Percentiles rank a stretch among this genome's conserved stretches.
Evolutionary conservation across 2,329 filamentous ascomycete species (phyloP).

Genomic region (Phialemoniopsis sp.): DNA sequence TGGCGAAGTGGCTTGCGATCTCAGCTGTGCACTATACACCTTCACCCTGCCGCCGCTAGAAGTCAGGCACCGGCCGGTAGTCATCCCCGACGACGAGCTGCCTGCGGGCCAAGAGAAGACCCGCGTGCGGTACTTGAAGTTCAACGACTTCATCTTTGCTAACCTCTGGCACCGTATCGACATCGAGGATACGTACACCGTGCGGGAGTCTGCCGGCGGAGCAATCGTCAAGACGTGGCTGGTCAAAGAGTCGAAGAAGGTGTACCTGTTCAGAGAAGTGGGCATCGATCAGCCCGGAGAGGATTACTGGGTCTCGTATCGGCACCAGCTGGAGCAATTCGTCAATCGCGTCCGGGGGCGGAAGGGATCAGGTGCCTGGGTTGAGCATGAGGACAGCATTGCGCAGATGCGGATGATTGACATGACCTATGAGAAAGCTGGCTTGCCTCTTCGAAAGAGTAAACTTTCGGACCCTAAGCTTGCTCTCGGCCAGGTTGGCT

Average conservation of each 20-base stretch:
- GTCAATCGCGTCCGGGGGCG: conserved; percentile 37
- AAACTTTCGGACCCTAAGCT: no score
- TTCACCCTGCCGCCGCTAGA: no score
- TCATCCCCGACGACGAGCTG: conserved; percentile 13
- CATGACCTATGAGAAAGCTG: conserved; percentile 35
- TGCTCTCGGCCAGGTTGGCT: no score
- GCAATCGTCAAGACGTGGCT: conserved; percentile 8
- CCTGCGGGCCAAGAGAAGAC: conserved; percentile 13
- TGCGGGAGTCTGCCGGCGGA: conserved; percentile 16
- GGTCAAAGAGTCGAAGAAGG: conserved; percentile 21
- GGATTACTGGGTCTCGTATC: conserved; percentile 36
- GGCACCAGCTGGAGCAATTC: conserved; percentile 43
- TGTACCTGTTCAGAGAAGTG: conserved; percentile 27
- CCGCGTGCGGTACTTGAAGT: conserved; percentile 16
- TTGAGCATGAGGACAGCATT: conserved; percentile 35
- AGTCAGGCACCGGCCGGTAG: conserved; percentile 15
- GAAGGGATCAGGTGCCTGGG: conserved; percentile 29
- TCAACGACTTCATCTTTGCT: conserved; percentile 21
- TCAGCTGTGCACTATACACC: no score
- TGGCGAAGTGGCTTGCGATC: conserved; percentile 17
- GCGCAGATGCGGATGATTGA: conserved; percentile 41
- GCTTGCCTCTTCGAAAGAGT: conserved; percentile 15
- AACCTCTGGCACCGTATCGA: conserved; percentile 27
- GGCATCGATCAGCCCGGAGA: conserved; percentile 22
- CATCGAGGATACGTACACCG: conserved; percentile 25